Base-by-base conservation (phyloP, 1,284 basidiomycete species). In the Melampsora occidentalis region DNA sequence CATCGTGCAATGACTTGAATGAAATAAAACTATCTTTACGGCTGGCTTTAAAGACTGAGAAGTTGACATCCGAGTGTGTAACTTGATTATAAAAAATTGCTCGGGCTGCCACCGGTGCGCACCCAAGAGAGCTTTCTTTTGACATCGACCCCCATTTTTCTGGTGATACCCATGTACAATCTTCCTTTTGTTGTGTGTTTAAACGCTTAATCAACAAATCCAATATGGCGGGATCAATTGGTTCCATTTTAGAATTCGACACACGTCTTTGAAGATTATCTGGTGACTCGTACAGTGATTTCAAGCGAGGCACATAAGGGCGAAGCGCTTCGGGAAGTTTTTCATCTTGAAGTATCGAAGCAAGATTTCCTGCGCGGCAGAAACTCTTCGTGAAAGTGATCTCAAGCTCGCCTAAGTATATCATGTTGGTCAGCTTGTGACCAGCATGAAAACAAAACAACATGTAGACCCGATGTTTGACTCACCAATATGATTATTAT, bases 401-500 rank as follows among this genome's bases (percentile, higher is more conserved):
- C 53, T 69, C 49, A 12, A 69, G 18, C 20, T 49, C 2, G 3
- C 67, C 67, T 25, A 2, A 25, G 6, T 25, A 12, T 18, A 22
- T 0, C 16, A 20, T 18, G 48, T 42, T 3, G 31, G n/a, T 16
- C 1, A 20, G 28, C 3, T 49, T 39, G 28, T 28, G n/a, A n/a
- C n/a, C n/a, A n/a, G 4, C 0, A 3, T 22, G 18, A 16, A 2
- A 51, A 1, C 1, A 39, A 39, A 2, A 39, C 2, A 39, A 39
- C 5, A 7, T 39, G 2, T 10, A 5, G 5, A 39, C 35, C 5
- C 1, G 35, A 5, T 39, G 35, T 39, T 3, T 39, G 35, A 39
- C 35, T 69, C 20, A 69, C 67, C 48, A 49, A 69, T 4, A 12
- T 51, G 66, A 51, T 53, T 9, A 33, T 69, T 53, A 33, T 69